Percentiles rank a stretch among this genome's conserved stretches.
These are phyloP conservation scores for Cordia subcordata DNA, from an alignment of 257 asterid genomes.

Conservation along the genomic window DNA sequence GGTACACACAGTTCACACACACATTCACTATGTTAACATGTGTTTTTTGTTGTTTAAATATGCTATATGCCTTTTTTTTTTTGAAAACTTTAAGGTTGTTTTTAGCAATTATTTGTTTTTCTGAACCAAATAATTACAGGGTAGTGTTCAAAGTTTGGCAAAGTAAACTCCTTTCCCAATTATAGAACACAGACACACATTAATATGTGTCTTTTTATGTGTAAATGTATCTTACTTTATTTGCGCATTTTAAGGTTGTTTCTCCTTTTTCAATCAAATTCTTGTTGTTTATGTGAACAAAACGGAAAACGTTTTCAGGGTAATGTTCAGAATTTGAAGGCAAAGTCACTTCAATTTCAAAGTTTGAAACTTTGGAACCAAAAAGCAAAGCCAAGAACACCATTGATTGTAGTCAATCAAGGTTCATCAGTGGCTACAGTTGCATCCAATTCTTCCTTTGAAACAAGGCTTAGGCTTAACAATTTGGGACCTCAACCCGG, in stretches of 20 bases:
- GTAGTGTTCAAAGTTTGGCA: no score
- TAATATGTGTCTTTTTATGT: no score
- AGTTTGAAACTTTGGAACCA: slow-evolving; percentile 39
- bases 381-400: slow-evolving; percentile 22
- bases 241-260: no score
- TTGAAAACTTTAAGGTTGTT: no score
- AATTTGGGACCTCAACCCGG: slow-evolving; percentile 91
- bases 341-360: slow-evolving; percentile 34
- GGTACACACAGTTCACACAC: slow-evolving; percentile 30
- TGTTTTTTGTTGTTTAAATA: no score
- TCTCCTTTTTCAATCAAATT: neutral
- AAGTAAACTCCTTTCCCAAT: no score
- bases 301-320: slow-evolving; percentile 44
- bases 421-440: slow-evolving; percentile 15
- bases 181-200: no score
- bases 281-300: slow-evolving; percentile 2
- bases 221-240: neutral
- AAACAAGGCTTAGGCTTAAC: slow-evolving; percentile 58
- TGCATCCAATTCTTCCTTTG: slow-evolving; percentile 8
- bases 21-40: neutral
- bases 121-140: no score
- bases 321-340: slow-evolving; percentile 39
- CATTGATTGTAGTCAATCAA: slow-evolving; percentile 23
- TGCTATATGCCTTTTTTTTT: no score
- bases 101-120: no score